Conservation (phyloP, 768 basidiomycete genomes). For the Pleurotus salmoneostramineus region DNA sequence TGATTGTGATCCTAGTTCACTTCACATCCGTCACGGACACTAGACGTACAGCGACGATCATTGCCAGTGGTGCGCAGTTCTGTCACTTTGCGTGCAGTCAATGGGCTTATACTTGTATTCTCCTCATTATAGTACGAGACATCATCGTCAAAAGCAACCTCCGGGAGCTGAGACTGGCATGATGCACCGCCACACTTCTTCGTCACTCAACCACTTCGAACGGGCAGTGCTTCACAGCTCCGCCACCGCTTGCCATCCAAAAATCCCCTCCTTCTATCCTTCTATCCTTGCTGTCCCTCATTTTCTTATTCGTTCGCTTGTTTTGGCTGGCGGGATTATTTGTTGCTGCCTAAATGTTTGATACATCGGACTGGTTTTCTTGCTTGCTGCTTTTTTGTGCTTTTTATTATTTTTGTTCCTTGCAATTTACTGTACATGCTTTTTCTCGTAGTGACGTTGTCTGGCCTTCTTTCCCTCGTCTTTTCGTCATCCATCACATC, state of each 20-base stretch:
- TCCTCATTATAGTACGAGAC: constrained; percentile 55
- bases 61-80: constrained; percentile 55
- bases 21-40: constrained; percentile 83
- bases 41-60: constrained; percentile 67
- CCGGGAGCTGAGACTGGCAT: constrained; percentile 53
- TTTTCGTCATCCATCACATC: no score
- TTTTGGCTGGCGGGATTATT: no score
- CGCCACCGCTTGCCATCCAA: not conserved
- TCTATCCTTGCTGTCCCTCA: not conserved
- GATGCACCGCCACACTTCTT: constrained; percentile 9
- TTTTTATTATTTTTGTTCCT: not conserved
- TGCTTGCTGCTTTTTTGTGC: not conserved
- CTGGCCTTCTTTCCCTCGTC: no score
- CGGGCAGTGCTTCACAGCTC: not conserved
- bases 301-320: not conserved
- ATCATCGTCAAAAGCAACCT: constrained; percentile 68
- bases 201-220: not conserved
- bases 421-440: not conserved
- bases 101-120: constrained; percentile 6
- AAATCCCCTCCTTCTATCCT: not conserved
- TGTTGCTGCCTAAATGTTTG: not conserved
- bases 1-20: constrained; percentile 47
- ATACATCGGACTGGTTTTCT: not conserved
- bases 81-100: constrained; percentile 2
- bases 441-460: not conserved